These are phyloP conservation scores for Aurifilum marmelostoma DNA, from an alignment of 2,329 filamentous ascomycete species.

Conservation along the genomic window DNA sequence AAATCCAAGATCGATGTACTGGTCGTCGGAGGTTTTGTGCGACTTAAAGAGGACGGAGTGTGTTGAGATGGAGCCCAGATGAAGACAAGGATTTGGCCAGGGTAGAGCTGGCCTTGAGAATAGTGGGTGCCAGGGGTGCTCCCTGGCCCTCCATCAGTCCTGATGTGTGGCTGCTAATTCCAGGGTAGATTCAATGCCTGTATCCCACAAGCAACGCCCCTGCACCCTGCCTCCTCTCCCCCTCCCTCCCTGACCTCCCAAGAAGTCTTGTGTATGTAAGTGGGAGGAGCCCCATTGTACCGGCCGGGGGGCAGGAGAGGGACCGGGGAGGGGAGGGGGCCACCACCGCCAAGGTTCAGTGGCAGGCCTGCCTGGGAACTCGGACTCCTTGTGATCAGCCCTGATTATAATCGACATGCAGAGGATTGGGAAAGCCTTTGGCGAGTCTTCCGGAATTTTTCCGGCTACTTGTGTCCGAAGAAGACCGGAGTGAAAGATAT, in stretches of 20 bases:
- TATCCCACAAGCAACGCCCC: conserved; percentile 37
- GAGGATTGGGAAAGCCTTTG: conserved; percentile 1
- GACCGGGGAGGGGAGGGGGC: not conserved
- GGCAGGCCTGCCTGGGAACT: conserved; percentile 10
- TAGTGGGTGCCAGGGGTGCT: conserved; percentile 42
- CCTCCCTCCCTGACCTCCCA: not conserved
- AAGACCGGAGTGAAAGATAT: not conserved
- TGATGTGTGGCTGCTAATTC: conserved; percentile 44
- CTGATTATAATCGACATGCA: conserved; percentile 2
- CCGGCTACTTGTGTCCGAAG: conserved; percentile 4
- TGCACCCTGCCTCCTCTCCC: conserved; percentile 14
- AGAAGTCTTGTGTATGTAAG: not conserved
- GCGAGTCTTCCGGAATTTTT: conserved; percentile 12
- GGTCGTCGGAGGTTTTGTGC: conserved; percentile 51
- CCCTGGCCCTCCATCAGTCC: conserved; percentile 38
- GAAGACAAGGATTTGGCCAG: conserved; percentile 44
- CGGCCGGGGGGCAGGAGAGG: not conserved
- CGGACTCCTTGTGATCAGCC: not conserved
- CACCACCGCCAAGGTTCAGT: conserved; percentile 21
- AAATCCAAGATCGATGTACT: conserved; percentile 31
- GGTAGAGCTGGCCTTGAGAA: conserved; percentile 38
- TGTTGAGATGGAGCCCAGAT: conserved; percentile 47
- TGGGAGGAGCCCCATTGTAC: not conserved
- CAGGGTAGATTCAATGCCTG: conserved; percentile 38
- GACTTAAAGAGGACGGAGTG: conserved; percentile 49